These are phyloP conservation scores for Neurospora sp. DNA, from an alignment of 495 filamentous ascomycete species.

Conservation along the genomic window DNA sequence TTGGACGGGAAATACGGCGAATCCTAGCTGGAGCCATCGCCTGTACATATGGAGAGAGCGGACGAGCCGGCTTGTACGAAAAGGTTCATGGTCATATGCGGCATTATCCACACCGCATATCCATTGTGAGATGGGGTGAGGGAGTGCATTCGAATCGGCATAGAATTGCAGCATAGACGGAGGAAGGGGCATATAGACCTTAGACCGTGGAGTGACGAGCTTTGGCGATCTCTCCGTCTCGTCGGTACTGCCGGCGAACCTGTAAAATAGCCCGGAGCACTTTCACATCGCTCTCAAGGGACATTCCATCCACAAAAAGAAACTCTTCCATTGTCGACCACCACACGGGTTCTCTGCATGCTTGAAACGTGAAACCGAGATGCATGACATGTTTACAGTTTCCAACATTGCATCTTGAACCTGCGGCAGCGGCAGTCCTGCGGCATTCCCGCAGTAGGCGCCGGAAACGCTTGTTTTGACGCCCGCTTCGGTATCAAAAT, in stretches of 20 bases:
- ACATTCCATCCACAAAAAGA: conserved; percentile 19
- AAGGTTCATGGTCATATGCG: conserved; percentile 16
- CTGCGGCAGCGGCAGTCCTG: not conserved
- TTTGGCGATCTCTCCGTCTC: conserved; percentile 19
- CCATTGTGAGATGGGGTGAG: conserved; percentile 13
- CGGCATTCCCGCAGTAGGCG: not conserved
- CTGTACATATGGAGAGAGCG: conserved; percentile 20
- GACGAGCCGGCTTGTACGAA: conserved; percentile 20
- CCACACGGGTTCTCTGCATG: not conserved
- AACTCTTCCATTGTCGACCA: conserved; percentile 13
- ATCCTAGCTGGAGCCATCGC: conserved; percentile 15
- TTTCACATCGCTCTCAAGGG: conserved; percentile 14
- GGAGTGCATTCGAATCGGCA: conserved; percentile 24
- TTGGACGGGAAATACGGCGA: conserved; percentile 13
- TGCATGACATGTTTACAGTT: not conserved
- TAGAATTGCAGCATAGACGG: conserved; percentile 29
- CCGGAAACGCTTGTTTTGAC: not conserved
- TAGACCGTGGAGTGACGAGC: conserved; percentile 24
- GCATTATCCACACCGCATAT: conserved; percentile 12
- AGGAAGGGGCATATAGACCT: conserved; percentile 21
- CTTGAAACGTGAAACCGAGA: not conserved
- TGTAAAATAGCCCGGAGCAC: conserved; percentile 25
- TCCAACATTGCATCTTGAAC: not conserved
- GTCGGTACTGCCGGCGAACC: conserved; percentile 21
- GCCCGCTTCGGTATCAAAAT: not conserved